phyloP scores from a whole-genome alignment of 176 grass and related monocot genomes.

The Oryza coarctata region DNA sequence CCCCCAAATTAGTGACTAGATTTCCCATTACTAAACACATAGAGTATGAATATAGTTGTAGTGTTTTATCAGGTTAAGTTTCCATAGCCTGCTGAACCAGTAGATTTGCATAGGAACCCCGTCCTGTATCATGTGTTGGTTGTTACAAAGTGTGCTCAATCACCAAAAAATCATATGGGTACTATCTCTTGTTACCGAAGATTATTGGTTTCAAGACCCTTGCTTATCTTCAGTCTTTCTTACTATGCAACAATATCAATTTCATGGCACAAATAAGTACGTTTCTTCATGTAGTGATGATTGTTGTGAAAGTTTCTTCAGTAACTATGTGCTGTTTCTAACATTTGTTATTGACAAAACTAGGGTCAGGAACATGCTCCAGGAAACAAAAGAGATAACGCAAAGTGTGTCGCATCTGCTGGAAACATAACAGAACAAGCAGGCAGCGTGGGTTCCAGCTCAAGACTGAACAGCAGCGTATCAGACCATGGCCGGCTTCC shows the following conservation, averaged over 20 bases:
- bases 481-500: slow-evolving; percentile 60
- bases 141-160: background rate
- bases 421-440: slow-evolving; percentile 26
- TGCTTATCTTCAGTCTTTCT: background rate
- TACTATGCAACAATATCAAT: background rate
- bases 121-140: background rate
- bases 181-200: background rate
- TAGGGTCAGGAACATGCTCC: slow-evolving; percentile 38
- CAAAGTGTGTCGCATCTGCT: slow-evolving; percentile 4
- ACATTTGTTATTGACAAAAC: background rate
- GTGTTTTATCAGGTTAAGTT: background rate
- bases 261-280: background rate
- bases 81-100: background rate
- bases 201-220: background rate
- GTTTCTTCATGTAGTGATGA: background rate
- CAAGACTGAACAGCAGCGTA: slow-evolving; percentile 29
- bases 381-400: slow-evolving; percentile 18
- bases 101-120: background rate
- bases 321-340: background rate
- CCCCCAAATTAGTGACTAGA: background rate
- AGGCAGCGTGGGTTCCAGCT: background rate
- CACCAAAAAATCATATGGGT: background rate
- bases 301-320: background rate
- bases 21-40: background rate
- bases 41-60: background rate